These are phyloP conservation scores for Gentiana macrophylla DNA, from an alignment of 257 asterid species.

Conservation along the genomic window DNA sequence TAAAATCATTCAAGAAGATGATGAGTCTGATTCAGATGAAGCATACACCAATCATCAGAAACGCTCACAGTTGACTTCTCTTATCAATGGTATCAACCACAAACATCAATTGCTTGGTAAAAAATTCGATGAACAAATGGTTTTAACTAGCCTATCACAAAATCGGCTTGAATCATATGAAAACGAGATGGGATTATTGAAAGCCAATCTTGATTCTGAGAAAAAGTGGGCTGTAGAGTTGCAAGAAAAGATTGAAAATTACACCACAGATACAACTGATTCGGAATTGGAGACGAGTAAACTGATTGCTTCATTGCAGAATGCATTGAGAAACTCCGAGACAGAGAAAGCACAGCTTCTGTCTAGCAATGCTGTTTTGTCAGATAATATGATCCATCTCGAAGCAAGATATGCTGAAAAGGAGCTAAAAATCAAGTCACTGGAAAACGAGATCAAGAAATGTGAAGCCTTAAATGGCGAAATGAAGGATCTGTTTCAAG, in stretches of 20 bases:
- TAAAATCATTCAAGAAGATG: constrained; percentile 27
- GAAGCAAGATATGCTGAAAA: constrained; percentile 36
- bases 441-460: constrained; percentile 29
- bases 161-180: constrained; percentile 14
- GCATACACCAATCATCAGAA: constrained; percentile 10
- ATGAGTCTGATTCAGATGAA: constrained; percentile 13
- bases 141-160: constrained; percentile 1
- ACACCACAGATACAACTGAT: constrained; percentile 20
- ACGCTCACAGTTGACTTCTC: constrained; percentile 33
- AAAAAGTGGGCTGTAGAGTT: constrained; percentile 23
- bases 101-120: constrained; percentile 27
- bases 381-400: constrained; percentile 24
- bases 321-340: constrained; percentile 30
- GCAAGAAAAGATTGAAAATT: constrained; percentile 27
- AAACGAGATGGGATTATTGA: constrained; percentile 17
- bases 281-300: constrained; percentile 35
- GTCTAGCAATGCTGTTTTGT: constrained; percentile 32
- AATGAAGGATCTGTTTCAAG: constrained; percentile 33
- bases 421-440: constrained; percentile 23
- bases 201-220: constrained; percentile 34
- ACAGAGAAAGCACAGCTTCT: constrained; percentile 50
- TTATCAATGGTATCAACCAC: constrained; percentile 36
- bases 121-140: background rate
- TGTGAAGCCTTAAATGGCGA: constrained; percentile 36
- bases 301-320: constrained; percentile 31